Conservation (phyloP, 768 basidiomycete genomes). For the Hemileccinum impolitum region DNA sequence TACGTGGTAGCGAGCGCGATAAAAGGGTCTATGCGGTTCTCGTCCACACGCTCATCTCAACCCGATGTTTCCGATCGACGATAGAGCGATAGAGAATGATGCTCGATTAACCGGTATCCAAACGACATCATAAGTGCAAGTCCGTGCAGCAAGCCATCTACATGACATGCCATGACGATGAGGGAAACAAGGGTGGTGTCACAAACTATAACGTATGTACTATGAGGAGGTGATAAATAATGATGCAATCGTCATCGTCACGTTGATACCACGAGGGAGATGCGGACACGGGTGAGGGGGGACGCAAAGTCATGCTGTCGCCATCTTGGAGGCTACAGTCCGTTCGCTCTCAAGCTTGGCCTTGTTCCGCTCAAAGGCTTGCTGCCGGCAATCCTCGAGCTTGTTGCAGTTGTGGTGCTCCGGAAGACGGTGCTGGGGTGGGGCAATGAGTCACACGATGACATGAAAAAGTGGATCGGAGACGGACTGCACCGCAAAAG, state of each 20-base stretch:
- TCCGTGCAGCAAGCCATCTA: slow-evolving; percentile 16
- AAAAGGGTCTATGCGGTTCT: too few species aligned
- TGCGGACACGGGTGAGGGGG: too few species aligned
- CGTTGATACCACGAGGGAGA: slow-evolving; percentile 15
- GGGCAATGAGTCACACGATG: slow-evolving; percentile 17
- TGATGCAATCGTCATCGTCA: slow-evolving; percentile 21
- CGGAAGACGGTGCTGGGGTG: slow-evolving; percentile 73
- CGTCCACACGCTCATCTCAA: too few species aligned
- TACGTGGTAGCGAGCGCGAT: background rate
- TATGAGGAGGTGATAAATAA: slow-evolving; percentile 27
- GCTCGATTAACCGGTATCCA: slow-evolving; percentile 20
- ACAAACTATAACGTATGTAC: slow-evolving; percentile 13
- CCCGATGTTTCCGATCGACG: too few species aligned
- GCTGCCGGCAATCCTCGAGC: slow-evolving; percentile 79
- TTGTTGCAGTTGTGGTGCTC: slow-evolving; percentile 86
- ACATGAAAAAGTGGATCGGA: background rate
- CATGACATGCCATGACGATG: slow-evolving; percentile 8
- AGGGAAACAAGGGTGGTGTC: slow-evolving; percentile 1
- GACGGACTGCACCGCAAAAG: slow-evolving; percentile 75
- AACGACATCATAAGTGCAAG: slow-evolving; percentile 5
- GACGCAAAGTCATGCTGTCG: slow-evolving; percentile 51
- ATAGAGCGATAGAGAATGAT: background rate
- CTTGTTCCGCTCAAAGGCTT: slow-evolving; percentile 88
- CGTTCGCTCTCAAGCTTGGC: slow-evolving; percentile 82
- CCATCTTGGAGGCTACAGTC: slow-evolving; percentile 85